Evolutionary conservation across 2,329 filamentous ascomycete species (phyloP).

Genomic region (Aspergillus pseudoviridinutans): DNA sequence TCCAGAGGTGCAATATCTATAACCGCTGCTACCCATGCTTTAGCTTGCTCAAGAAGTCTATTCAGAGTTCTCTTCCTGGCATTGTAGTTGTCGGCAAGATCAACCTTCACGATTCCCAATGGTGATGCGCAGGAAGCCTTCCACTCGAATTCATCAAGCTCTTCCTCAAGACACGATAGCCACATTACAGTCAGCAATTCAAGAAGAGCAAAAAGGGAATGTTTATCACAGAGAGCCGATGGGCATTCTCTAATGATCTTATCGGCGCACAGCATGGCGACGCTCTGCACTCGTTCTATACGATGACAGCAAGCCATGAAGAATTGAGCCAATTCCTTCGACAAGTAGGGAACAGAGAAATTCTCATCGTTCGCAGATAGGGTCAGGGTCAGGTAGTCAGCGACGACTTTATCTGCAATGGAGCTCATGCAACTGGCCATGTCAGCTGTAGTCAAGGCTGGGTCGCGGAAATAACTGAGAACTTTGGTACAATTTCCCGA

Average conservation of each 20-base stretch:
- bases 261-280: conserved; percentile 77
- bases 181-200: conserved; percentile 94
- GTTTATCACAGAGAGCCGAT: conserved; percentile 83
- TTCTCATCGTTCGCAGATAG: conserved; percentile 65
- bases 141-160: conserved; percentile 90
- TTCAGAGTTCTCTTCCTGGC: conserved; percentile 78
- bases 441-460: conserved; percentile 63
- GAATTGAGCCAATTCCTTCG: conserved; percentile 77
- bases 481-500: conserved; percentile 87
- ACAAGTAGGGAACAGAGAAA: conserved; percentile 90
- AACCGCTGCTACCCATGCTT: conserved; percentile 72
- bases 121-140: conserved; percentile 74
- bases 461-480: conserved; percentile 90
- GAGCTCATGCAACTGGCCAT: conserved; percentile 61
- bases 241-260: conserved; percentile 80
- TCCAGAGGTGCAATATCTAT: conserved; percentile 86
- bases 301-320: conserved; percentile 91
- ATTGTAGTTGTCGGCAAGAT: conserved; percentile 89
- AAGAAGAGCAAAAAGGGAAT: conserved; percentile 85
- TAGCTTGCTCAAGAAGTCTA: conserved; percentile 70
- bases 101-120: conserved; percentile 73
- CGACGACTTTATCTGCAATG: conserved; percentile 65
- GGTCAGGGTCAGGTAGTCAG: conserved; percentile 74
- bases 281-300: conserved; percentile 84
- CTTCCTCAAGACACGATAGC: conserved; percentile 87